Evolutionary conservation across 352 stramenopile species (phyloP), one percentile per base, ranked within the genome.

Genomic region (Aphanomyces euteiches): DNA sequence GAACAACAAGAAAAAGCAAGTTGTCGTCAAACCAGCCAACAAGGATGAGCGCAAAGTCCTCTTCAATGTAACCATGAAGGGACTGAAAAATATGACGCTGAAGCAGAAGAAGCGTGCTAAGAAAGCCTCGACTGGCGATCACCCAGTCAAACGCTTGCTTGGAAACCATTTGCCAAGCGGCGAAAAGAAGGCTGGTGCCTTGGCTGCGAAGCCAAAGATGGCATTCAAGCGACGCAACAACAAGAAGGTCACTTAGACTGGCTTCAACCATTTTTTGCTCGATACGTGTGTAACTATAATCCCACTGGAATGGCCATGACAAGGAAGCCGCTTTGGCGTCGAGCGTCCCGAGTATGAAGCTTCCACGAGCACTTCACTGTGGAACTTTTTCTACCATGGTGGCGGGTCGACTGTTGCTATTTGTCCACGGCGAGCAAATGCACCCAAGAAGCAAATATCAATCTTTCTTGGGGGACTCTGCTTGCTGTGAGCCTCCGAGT

Each of bases 61-160:
- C 59, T 67, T 67, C 41, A 67, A 67, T 40, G 41, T 67, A 8
- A 67, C 59, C 17, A 54, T 67, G 59, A 67, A 67, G 19, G 54
- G 54, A 17, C n/a, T 58, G 15, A 66, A 66, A 28, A 34, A 7
- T 3, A 37, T 56, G 41, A 40, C 41, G 21, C 38, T 34, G 19
- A 13, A n/a, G 8, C 54, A 66, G 7, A 47, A 66, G 17, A 12
- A n/a, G 13, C 19, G 36, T 37, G 45, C 1, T 17, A 50, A 56
- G 38, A 54, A 37, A 36, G 41, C 21, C 59, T 57, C 54, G 5
- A 67, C 54, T 21, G 34, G 7, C 5, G 41, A 67, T 4, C 10
- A 36, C 40, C 39, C 59, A 3, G 43, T 56, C 19, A 67, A 67
- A 45, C 59, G 59, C 5, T 40, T 67, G 41, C 38, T 67, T 5